Evolutionary conservation across 129 eudicot species (phyloP).

Genomic region (Flaveria sonorensis): DNA sequence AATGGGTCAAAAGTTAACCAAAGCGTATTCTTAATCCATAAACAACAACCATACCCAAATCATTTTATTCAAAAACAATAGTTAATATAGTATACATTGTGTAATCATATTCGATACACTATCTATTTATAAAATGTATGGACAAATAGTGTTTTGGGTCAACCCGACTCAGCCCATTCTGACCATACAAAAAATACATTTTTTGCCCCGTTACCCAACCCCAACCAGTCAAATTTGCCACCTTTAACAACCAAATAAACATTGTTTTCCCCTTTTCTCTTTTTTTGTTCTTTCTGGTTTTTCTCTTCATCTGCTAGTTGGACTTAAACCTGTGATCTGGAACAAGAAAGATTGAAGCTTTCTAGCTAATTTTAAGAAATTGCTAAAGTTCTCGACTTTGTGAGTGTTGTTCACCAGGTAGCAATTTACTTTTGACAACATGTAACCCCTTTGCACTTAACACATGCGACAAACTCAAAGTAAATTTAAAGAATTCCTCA

Average conservation of each 20-base stretch:
- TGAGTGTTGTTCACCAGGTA: neutral
- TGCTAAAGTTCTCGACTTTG: neutral
- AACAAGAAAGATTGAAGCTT: conserved; percentile 18
- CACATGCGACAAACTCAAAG: neutral
- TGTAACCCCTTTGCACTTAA: neutral
- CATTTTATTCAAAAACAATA: neutral
- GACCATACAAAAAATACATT: neutral
- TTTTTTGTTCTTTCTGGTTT: neutral
- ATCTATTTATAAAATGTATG: neutral
- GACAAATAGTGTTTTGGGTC: neutral
- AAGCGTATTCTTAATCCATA: neutral
- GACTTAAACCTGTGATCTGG: conserved; percentile 4
- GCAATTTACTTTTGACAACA: neutral
- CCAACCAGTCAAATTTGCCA: neutral
- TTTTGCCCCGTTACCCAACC: too few relatives aligned
- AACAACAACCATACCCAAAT: neutral
- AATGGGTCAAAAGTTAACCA: neutral
- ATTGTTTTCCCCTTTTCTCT: neutral
- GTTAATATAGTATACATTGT: neutral
- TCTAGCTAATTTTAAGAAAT: neutral
- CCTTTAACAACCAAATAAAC: neutral
- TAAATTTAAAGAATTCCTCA: neutral
- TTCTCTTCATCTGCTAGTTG: conserved; percentile 6
- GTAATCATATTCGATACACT: neutral
- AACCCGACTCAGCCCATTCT: neutral